Conservation (phyloP, 1,284 basidiomycete species). For the Ceratobasidium sp. region DNA sequence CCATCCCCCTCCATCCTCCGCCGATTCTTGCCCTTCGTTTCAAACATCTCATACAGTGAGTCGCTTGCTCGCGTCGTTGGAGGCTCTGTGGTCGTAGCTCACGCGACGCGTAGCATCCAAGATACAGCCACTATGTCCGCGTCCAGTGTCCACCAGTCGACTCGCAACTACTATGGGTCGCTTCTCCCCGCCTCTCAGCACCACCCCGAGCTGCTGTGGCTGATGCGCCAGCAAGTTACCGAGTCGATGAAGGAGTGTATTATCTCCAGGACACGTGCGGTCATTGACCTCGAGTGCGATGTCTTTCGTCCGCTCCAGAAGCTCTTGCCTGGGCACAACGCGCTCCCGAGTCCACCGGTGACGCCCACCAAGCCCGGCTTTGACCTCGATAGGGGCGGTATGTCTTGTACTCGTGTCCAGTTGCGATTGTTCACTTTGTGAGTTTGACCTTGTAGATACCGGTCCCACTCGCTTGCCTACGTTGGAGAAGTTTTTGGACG, state of each 20-base stretch:
- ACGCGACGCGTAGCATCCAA: constrained; percentile 11
- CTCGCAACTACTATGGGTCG: constrained; percentile 65
- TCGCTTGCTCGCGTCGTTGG: background rate
- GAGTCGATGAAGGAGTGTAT: constrained; percentile 85
- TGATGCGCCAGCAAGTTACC: constrained; percentile 82
- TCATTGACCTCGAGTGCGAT: constrained; percentile 71
- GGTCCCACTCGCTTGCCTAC: constrained; percentile 65
- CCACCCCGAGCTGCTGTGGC: constrained; percentile 80
- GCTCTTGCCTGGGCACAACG: constrained; percentile 1
- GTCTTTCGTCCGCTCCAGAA: constrained; percentile 20
- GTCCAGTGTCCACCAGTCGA: constrained; percentile 22
- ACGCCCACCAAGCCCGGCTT: constrained; percentile 55
- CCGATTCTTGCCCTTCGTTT: constrained; percentile 33
- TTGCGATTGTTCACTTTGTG: background rate
- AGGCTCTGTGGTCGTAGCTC: background rate
- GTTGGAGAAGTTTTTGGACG: constrained; percentile 89
- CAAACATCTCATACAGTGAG: constrained; percentile 43
- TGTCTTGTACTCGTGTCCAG: constrained; percentile 22
- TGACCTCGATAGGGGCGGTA: constrained; percentile 37
- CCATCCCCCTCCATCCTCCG: constrained; percentile 27
- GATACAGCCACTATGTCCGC: constrained; percentile 28
- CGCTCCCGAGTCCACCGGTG: constrained; percentile 53
- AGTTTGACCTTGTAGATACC: constrained; percentile 3
- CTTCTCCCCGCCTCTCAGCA: constrained; percentile 77
- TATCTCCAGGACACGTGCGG: constrained; percentile 73